Base-by-base conservation (phyloP, 1,284 basidiomycete species). In the Chiua sp. region DNA sequence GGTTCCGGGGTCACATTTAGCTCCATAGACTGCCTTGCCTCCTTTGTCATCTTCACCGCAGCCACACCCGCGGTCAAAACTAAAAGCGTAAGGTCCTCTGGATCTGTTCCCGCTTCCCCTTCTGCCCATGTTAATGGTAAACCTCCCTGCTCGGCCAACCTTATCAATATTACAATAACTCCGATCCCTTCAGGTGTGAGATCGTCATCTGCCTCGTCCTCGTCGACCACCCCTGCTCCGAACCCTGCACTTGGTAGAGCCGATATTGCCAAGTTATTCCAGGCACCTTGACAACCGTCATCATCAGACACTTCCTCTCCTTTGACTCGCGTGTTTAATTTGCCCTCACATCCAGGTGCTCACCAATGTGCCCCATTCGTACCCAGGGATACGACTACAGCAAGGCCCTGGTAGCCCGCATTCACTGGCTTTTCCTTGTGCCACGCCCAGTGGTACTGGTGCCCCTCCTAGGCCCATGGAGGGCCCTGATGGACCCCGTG, bases 31-130 rank as follows among this genome's bases (percentile, higher is more conserved):
- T 75, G 80, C 78, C 64, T 78, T 84, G 62, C 84, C 87, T 56
- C 82, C 87, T 62, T 86, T 89, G 66, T 88, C 89, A 44, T 86
- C 88, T 53, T 88, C 88, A 37, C 87, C 91, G 86, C 87, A 55
- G 74, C 84, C 55, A 81, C 83, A 47, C 87, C 90, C 48, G 75
- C 83, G 55, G 80, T 87, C 67, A 90, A 87, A 78, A 78, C 84
- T 59, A 90, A 92, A 69, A 84, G 80, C 63, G 88, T 93, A 68
- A 92, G 88, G 75, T 85, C 90, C 46, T 94, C 94, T 74, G 92
- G 93, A 68, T 82, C 88, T 23, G 85, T 94, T 50, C 85, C 72
- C 33, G 68, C 67, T 56, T 62, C 68, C 23, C 76, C 79, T 8
- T 63, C 75, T 28, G 74, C 76, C 57, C 80, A 82, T 72, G 76